A percentile compares a stretch with the other conserved stretches of the same genome.
phyloP scores from a whole-genome alignment of 1,284 basidiomycete genomes.

The Leccinum angustisporum region DNA sequence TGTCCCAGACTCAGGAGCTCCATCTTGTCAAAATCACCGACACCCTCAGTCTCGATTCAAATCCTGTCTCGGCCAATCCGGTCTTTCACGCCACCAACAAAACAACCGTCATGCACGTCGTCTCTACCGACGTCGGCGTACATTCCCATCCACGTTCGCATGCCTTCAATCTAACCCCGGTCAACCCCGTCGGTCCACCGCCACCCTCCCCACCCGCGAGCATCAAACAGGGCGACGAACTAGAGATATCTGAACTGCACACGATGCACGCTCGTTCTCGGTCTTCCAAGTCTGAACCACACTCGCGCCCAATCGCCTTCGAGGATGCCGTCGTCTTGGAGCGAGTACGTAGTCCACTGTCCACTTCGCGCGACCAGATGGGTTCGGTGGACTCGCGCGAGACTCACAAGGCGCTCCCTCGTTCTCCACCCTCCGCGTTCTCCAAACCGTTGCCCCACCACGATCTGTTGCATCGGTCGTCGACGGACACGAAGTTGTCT shows the following conservation, averaged over 20 bases:
- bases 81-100: slow-evolving; percentile 16
- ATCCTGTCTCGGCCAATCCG: slow-evolving; percentile 37
- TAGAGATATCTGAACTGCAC: slow-evolving; percentile 1
- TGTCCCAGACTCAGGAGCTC: slow-evolving; percentile 41
- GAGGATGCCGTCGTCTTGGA: slow-evolving; percentile 6
- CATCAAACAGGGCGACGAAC: slow-evolving; percentile 39
- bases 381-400: slow-evolving; percentile 31
- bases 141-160: background rate
- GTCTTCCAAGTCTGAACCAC: slow-evolving; percentile 17
- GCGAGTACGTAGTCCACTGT: background rate
- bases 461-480: slow-evolving; percentile 38
- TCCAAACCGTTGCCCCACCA: slow-evolving; percentile 10
- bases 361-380: slow-evolving; percentile 25
- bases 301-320: slow-evolving; percentile 28
- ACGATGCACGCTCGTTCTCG: slow-evolving; percentile 14
- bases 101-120: slow-evolving; percentile 32
- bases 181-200: slow-evolving; percentile 49
- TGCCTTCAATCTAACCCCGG: slow-evolving; percentile 2
- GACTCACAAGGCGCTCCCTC: slow-evolving; percentile 20
- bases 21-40: slow-evolving; percentile 56
- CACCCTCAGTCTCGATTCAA: slow-evolving; percentile 42
- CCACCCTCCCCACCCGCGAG: slow-evolving; percentile 69
- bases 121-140: slow-evolving; percentile 28
- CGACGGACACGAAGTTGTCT: slow-evolving; percentile 50
- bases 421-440: slow-evolving; percentile 28